Conservation (phyloP, 352 stramenopile genomes). For the Phytopythium montanum region DNA sequence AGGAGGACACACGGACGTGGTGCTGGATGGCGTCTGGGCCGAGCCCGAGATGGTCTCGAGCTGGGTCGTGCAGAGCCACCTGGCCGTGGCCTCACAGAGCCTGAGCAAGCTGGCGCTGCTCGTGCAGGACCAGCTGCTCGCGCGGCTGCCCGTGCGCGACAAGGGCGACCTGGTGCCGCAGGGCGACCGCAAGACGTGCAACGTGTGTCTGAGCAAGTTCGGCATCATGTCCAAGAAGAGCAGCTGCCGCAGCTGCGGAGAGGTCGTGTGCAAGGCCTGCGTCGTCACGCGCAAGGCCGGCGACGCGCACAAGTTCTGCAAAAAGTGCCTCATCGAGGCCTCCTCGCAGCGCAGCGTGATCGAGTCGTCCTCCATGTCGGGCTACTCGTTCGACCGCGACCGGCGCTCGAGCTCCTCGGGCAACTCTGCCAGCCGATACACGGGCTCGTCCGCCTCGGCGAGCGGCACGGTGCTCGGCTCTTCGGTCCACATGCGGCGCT, state of each 20-base stretch:
- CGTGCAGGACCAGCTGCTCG: conserved; percentile 44
- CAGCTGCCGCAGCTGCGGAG: conserved; percentile 70
- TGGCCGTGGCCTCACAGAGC: conserved; percentile 28
- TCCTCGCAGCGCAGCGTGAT: conserved; percentile 33
- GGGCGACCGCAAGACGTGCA: conserved; percentile 52
- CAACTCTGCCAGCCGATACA: conserved; percentile 18
- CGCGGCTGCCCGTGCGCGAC: conserved; percentile 40
- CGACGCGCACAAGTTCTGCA: conserved; percentile 68
- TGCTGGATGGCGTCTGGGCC: conserved; percentile 40
- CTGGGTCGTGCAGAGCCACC: conserved; percentile 38
- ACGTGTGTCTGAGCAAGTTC: conserved; percentile 61
- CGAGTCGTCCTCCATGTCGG: conserved; percentile 24
- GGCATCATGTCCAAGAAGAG: conserved; percentile 69
- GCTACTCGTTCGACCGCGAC: conserved; percentile 2
- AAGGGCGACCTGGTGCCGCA: conserved; percentile 41
- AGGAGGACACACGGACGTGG: conserved; percentile 47
- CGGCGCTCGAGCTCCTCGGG: conserved; percentile 19
- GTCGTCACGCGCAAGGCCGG: conserved; percentile 47
- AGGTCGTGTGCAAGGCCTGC: conserved; percentile 78
- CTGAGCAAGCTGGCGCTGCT: conserved; percentile 48
- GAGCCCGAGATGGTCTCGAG: conserved; percentile 31
- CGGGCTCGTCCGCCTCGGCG: background rate
- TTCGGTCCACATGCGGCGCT: background rate
- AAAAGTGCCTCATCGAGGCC: conserved; percentile 61
- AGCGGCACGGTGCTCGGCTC: background rate